phyloP scores from a whole-genome alignment of 768 basidiomycete species.

The Macrolepiota fuliginosa region DNA sequence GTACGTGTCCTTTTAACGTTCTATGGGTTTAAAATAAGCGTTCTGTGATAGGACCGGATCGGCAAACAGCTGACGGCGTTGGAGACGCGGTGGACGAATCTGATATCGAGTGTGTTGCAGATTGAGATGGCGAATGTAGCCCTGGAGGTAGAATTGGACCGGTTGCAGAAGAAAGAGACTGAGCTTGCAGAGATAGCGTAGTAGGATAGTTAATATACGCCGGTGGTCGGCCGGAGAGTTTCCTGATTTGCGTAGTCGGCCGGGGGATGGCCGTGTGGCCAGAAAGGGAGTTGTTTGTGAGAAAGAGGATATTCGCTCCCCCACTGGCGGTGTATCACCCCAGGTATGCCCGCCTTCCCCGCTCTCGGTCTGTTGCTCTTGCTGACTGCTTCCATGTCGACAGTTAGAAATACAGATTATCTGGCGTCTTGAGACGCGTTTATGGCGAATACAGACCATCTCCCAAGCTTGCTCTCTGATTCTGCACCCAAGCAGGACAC shows the following conservation, averaged over 20 bases:
- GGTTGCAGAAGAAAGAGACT: constrained; percentile 54
- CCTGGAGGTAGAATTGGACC: constrained; percentile 75
- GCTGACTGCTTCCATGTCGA: constrained; percentile 4
- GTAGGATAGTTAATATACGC: neutral
- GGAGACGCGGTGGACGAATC: constrained; percentile 90
- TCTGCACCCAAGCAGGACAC: constrained; percentile 35
- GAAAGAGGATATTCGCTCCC: constrained; percentile 23
- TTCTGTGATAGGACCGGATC: constrained; percentile 55
- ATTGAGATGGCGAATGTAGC: constrained; percentile 95
- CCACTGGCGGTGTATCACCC: constrained; percentile 18
- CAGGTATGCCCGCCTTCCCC: constrained; percentile 30
- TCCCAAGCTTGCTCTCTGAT: constrained; percentile 43
- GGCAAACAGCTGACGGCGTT: constrained; percentile 79
- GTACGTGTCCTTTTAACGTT: constrained; percentile 33
- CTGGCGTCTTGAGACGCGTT: constrained; percentile 73
- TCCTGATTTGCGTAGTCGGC: constrained; percentile 14
- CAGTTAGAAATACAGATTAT: constrained; percentile 15
- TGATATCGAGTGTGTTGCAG: constrained; percentile 87
- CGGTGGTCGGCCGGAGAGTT: constrained; percentile 13
- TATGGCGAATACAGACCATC: constrained; percentile 70
- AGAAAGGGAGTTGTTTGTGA: constrained; percentile 14
- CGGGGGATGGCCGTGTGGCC: constrained; percentile 21
- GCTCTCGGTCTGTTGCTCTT: neutral
- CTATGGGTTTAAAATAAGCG: constrained; percentile 2
- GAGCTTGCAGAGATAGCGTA: constrained; percentile 51